Evolutionary conservation across 805 yeast species (phyloP).

Genomic region (Candida sanyiensis): DNA sequence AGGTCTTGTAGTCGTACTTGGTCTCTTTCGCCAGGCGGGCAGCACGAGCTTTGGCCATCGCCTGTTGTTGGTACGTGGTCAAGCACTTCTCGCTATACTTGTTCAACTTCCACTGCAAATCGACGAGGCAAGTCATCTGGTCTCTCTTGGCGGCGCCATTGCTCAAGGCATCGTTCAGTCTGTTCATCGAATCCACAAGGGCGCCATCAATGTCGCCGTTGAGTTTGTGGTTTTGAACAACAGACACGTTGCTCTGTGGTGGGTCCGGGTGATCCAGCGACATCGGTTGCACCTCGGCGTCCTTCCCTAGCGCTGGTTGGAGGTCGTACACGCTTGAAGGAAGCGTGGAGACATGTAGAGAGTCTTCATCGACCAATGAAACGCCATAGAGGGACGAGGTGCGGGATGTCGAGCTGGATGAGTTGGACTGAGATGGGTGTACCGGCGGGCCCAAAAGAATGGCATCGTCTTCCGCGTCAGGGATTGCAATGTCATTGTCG

Average conservation of each 20-base stretch:
- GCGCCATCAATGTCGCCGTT: conserved; percentile 4
- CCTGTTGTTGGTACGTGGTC: conserved; percentile 3
- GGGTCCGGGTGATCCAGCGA: not conserved
- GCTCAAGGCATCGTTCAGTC: conserved; percentile 15
- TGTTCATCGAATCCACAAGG: conserved; percentile 19
- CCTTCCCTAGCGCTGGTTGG: not conserved
- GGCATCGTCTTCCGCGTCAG: conserved; percentile 2
- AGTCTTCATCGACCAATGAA: conserved; percentile 8
- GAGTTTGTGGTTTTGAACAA: not conserved
- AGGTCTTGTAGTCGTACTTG: conserved; percentile 42
- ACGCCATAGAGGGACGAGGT: conserved; percentile 6
- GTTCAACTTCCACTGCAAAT: conserved; percentile 16
- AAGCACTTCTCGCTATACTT: conserved; percentile 16
- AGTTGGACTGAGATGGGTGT: conserved; percentile 1
- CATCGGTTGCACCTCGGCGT: too few species aligned
- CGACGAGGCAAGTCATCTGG: conserved; percentile 6
- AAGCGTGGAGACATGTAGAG: conserved; percentile 5
- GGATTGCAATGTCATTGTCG: not conserved
- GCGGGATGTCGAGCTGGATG: conserved; percentile 6
- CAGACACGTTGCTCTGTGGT: conserved; percentile 1
- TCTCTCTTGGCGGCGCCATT: not conserved
- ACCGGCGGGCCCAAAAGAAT: conserved; percentile 3
- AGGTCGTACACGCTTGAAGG: conserved; percentile 7
- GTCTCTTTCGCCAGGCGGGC: conserved; percentile 20
- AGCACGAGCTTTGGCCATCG: conserved; percentile 8